Base-by-base conservation (phyloP, 2,329 filamentous ascomycete species). In the Cladosporium colombiae region DNA sequence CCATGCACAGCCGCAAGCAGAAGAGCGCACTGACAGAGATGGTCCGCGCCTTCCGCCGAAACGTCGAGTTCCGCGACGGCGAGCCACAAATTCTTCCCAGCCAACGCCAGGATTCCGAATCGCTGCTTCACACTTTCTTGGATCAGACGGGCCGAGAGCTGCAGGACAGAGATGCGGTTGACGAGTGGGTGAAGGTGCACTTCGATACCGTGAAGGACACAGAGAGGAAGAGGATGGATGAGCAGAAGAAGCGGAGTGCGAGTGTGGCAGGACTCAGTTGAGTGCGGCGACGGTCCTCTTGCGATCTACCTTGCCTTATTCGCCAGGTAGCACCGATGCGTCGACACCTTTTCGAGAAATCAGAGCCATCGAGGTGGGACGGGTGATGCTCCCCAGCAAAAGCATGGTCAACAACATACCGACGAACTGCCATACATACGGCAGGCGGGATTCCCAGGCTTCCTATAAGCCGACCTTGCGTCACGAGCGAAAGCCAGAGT, bases 31-130 rank as follows among this genome's bases (percentile, higher is more conserved):
- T 74, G 3, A 66, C 64, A 37, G 74, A 76, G 62, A 67, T 75
- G 21, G 61, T 75, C 16, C 62, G 72, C n/a, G 73, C 70, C 1
- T 68, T 78, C 23, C 70, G 70, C 23, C 66, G 73, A 18, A 73
- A 71, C 66, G 67, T 74, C 14, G 68, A 52, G 1, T 67, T 74
- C 25, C 18, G 7, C 8, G 33, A 31, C 29, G 67, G 65, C 0
- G 25, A 60, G 37, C 62, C 70, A 5, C 49, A 49, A 7, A 53
- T 75, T 8, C 44, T 67, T 18, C 50, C 66, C 23, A 21, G 58
- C 0, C 61, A 69, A 5, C 69, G 71, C 33, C 62, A 59, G 33
- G 70, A 74, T 53, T 68, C 67, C 13, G 69, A 72, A 27, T 70
- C 71, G 2, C 64, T 72, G 65, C 60, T 74, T 33, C 62, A 68